Conservation (phyloP, 2,329 filamentous ascomycete genomes). For the Gaeumannomyces sp. region DNA sequence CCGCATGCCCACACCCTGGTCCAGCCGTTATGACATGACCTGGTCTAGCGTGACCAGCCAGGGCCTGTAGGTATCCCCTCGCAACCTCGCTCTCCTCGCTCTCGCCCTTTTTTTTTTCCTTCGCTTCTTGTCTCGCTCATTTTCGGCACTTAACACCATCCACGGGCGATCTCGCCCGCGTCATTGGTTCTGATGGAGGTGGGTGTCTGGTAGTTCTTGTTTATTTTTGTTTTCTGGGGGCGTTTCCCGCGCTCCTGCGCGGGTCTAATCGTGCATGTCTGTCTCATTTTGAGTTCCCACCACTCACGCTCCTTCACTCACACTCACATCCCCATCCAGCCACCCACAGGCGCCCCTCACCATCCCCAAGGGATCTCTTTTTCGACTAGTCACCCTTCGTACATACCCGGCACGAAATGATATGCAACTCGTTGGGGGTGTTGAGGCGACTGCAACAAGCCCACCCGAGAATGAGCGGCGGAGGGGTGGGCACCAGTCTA, state of each 20-base stretch:
- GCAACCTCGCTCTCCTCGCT: not conserved
- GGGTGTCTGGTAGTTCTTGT: not conserved
- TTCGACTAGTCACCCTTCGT: not conserved
- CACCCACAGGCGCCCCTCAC: slow-evolving; percentile 2
- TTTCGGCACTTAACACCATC: not conserved
- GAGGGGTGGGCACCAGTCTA: not conserved
- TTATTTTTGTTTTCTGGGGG: not conserved
- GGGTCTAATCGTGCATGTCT: not conserved
- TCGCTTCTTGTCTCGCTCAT: not conserved
- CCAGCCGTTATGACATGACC: not conserved
- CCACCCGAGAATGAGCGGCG: not conserved
- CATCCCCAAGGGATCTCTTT: not conserved
- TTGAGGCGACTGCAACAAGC: slow-evolving; percentile 2
- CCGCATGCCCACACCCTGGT: not conserved
- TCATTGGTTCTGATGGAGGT: not conserved
- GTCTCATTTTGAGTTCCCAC: not conserved
- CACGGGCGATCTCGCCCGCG: not conserved
- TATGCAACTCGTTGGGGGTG: slow-evolving; percentile 9
- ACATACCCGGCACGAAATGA: not conserved
- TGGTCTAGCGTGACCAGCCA: not conserved
- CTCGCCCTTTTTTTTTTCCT: not conserved
- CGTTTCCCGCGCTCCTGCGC: slow-evolving; percentile 4
- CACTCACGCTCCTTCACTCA: not conserved
- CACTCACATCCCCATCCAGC: not conserved
- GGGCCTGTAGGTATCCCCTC: not conserved